Conservation (phyloP, 1,139 yeast species). For the Nakaseomyces delphensis region DNA sequence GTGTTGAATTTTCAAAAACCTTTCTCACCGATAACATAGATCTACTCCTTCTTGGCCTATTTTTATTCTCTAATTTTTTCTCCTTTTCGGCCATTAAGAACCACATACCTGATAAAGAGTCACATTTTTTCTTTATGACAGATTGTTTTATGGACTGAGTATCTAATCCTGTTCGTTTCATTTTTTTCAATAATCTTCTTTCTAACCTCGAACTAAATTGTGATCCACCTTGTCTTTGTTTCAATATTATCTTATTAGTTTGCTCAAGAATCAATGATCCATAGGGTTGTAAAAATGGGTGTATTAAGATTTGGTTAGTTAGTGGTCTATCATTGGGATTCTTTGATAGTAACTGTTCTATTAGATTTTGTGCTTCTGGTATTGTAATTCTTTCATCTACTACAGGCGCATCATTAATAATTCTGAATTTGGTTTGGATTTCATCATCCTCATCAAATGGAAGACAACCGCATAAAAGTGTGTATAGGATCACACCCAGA, state of each 20-base stretch:
- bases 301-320: slow-evolving; percentile 48
- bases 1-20: slow-evolving; percentile 20
- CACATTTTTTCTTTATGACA: slow-evolving; percentile 56
- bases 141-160: slow-evolving; percentile 53
- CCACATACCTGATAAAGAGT: slow-evolving; percentile 79
- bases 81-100: slow-evolving; percentile 63
- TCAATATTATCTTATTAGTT: slow-evolving; percentile 37
- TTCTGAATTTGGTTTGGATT: slow-evolving; percentile 47
- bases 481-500: slow-evolving; percentile 83
- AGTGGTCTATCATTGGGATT: slow-evolving; percentile 60
- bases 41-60: slow-evolving; percentile 40
- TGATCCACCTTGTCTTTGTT: slow-evolving; percentile 32
- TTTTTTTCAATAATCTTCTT: slow-evolving; percentile 51
- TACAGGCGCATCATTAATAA: slow-evolving; percentile 57
- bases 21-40: slow-evolving; percentile 38
- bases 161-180: slow-evolving; percentile 61
- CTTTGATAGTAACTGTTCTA: slow-evolving; percentile 52
- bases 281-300: slow-evolving; percentile 50
- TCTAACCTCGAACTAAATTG: slow-evolving; percentile 57
- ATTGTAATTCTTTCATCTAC: slow-evolving; percentile 36
- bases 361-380: slow-evolving; percentile 41
- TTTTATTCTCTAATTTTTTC: slow-evolving; percentile 39
- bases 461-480: slow-evolving; percentile 78
- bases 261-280: slow-evolving; percentile 40
- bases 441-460: slow-evolving; percentile 85